These are phyloP conservation scores for Hymenoscyphus scutula DNA, from an alignment of 2,329 filamentous ascomycete species.

Conservation along the genomic window DNA sequence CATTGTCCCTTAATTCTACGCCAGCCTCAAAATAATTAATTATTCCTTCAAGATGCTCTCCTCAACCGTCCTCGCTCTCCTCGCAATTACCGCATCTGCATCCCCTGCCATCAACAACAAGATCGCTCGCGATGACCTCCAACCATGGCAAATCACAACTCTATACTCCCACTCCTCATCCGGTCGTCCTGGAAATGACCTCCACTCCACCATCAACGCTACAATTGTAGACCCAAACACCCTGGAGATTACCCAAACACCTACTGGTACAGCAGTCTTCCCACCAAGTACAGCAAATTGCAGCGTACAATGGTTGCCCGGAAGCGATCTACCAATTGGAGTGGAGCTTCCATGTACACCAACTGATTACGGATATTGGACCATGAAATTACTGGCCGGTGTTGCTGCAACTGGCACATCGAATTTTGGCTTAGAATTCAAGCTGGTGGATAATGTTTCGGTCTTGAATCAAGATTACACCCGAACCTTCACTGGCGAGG, in stretches of 20 bases:
- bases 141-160: constrained; percentile 1
- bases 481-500: not conserved
- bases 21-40: not conserved
- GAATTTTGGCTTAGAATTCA: not conserved
- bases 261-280: not conserved
- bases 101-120: not conserved
- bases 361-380: not conserved
- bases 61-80: not conserved
- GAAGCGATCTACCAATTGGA: not conserved
- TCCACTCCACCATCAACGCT: not conserved
- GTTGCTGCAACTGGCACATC: not conserved
- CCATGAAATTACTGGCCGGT: not conserved
- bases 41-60: constrained; percentile 1
- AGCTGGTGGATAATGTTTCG: not conserved
- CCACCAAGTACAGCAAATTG: not conserved
- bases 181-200: not conserved
- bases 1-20: not conserved
- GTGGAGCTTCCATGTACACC: not conserved
- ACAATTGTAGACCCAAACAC: not conserved
- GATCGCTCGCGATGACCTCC: not conserved
- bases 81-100: not conserved
- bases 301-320: not conserved
- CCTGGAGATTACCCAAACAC: not conserved
- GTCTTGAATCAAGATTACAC: not conserved
- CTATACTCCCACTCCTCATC: not conserved